Base-by-base conservation (phyloP, 768 basidiomycete species). In the Cyclocybe aegerita region DNA sequence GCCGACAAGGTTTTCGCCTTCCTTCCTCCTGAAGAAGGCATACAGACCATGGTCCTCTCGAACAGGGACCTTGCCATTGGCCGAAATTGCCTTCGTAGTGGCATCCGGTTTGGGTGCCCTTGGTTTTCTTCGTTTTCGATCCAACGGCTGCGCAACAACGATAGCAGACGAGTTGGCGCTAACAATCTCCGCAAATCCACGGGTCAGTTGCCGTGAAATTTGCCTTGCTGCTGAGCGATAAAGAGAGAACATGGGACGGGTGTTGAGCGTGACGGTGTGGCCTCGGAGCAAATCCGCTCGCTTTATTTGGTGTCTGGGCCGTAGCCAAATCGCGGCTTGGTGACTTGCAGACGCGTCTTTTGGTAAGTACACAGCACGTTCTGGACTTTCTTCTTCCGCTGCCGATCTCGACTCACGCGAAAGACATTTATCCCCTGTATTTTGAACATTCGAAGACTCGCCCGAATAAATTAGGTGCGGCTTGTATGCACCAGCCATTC, bases 1-100 rank as follows among this genome's bases (percentile, higher is more conserved):
- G 4, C 80, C 85, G 9, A 49, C 54, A 1, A 72, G 59, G 33
- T 78, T 67, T 33, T 68, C 70, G 41, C 64, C 72, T 15, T 75
- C 69, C 60, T 78, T 82, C 58, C 71, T 75, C 51, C 88, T 76
- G 69, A 92, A 93, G 64, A 93, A 92, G 0, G 74, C 83, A 59
- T 80, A 91, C 6, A 93, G 77, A 1, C 90, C 90, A 64, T 93
- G 90, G 52, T 85, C 77, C 15, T 83, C 77, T 23, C 58, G 63
- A 23, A 77, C 74, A 5, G 70, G 62, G 10, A 75, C 63, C 41
- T 64, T 69, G 36, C 57, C 51, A n/a, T 52, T 53, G 41, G 23
- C 23, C 23, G 53, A 37, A 43, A 48, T 46, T 38, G 42, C 34
- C 39, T 43, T 47, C 14, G 54, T 42, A 4, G 54, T 44, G 35